These are phyloP conservation scores for Cucurbita maxima DNA, from an alignment of 306 rosid genomes.

Conservation along the genomic window DNA sequence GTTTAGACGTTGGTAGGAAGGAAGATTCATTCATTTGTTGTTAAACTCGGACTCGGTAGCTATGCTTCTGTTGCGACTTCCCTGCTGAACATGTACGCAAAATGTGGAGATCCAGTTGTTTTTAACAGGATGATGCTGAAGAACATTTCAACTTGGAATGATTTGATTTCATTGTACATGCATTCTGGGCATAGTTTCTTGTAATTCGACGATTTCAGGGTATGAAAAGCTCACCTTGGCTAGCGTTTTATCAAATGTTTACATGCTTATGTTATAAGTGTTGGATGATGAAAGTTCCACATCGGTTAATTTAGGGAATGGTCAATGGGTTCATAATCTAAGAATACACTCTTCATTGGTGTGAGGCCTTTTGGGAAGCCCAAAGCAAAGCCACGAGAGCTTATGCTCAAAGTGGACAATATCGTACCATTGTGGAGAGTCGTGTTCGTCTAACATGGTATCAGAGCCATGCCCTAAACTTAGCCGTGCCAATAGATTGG, in stretches of 20 bases:
- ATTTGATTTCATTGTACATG: conserved; percentile 56
- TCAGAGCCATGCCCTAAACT: too few species aligned
- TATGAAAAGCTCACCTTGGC: conserved; percentile 56
- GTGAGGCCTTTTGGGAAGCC: too few species aligned
- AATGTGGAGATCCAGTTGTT: conserved; percentile 54
- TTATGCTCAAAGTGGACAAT: too few species aligned
- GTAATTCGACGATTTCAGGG: conserved; percentile 70
- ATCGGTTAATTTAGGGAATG: too few species aligned
- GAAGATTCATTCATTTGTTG: conserved; percentile 50
- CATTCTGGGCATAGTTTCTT: conserved; percentile 46
- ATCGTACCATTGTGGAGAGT: too few species aligned
- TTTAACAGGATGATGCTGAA: conserved; percentile 50
- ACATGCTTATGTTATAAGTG: conserved; percentile 44
- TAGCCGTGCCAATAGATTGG: too few species aligned
- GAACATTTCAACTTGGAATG: conserved; percentile 53
- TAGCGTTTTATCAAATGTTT: conserved; percentile 66
- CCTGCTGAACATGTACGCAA: conserved; percentile 78
- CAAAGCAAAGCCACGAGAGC: too few species aligned
- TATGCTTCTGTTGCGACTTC: conserved; percentile 51
- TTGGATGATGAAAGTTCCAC: too few species aligned
- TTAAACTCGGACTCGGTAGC: conserved; percentile 45
- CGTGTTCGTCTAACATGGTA: too few species aligned
- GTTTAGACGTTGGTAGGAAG: conserved; percentile 45
- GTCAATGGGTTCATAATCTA: too few species aligned
- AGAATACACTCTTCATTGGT: too few species aligned